A percentile compares a stretch with the other conserved stretches of the same genome.
Evolutionary conservation across 2,329 filamentous ascomycete species (phyloP).

Genomic region (Claviceps purpurea): DNA sequence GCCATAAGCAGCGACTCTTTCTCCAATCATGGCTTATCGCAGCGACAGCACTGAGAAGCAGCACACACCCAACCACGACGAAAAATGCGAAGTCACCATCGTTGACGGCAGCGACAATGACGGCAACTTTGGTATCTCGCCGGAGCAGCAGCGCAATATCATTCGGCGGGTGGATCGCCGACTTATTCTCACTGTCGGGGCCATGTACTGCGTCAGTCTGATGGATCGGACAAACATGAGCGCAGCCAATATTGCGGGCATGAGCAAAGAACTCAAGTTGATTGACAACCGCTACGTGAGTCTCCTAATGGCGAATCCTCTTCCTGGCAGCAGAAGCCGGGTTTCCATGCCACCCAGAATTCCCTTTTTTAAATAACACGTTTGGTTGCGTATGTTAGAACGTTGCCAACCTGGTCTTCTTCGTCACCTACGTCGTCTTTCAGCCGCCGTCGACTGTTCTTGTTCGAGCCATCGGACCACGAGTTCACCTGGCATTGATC

Average conservation of each 20-base stretch:
- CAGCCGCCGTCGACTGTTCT: constrained; percentile 59
- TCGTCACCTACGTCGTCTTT: constrained; percentile 58
- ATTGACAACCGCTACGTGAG: constrained; percentile 32
- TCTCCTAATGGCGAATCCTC: background rate
- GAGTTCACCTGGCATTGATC: constrained; percentile 40
- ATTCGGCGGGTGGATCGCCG: constrained; percentile 56
- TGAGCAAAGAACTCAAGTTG: constrained; percentile 33
- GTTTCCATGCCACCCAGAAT: too few relatives aligned
- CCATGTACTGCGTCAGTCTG: constrained; percentile 61
- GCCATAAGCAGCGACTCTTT: too few relatives aligned
- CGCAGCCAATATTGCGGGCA: constrained; percentile 58
- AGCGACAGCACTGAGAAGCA: constrained; percentile 12
- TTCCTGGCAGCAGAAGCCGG: background rate
- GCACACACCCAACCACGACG: constrained; percentile 9
- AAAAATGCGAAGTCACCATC: constrained; percentile 12
- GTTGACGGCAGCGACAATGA: constrained; percentile 34
- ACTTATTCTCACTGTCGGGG: constrained; percentile 46
- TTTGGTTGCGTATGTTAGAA: constrained; percentile 22
- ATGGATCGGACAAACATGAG: constrained; percentile 71
- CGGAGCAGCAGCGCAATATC: constrained; percentile 51
- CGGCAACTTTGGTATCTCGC: constrained; percentile 35
- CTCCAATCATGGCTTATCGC: constrained; percentile 12
- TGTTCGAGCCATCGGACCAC: constrained; percentile 51
- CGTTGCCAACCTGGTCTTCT: constrained; percentile 61
- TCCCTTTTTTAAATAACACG: background rate